Percentiles rank a stretch among this genome's conserved stretches.
Evolutionary conservation across 495 filamentous ascomycete species (phyloP).

Genomic region (Lophiotrema nucula): DNA sequence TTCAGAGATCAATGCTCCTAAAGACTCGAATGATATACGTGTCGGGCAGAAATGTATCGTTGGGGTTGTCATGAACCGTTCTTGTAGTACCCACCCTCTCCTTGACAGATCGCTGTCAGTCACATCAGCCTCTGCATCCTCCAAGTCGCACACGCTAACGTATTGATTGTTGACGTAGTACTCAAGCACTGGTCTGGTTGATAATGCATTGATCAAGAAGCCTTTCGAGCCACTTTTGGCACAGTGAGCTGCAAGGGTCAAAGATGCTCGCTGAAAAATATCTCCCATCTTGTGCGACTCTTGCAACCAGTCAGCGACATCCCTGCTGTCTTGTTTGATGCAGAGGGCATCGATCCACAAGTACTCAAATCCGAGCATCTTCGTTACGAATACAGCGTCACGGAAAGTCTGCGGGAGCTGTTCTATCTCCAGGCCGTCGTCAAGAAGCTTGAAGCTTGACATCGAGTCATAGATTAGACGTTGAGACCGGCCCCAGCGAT

Average conservation of each 20-base stretch:
- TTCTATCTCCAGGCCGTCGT: not conserved
- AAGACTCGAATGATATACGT: too few species aligned
- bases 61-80: too few species aligned
- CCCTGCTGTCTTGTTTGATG: slow-evolving; percentile 29
- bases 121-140: too few species aligned
- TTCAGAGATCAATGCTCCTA: too few species aligned
- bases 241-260: slow-evolving; percentile 10
- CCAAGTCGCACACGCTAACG: not conserved
- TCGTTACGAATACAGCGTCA: slow-evolving; percentile 15
- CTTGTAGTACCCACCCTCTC: too few species aligned
- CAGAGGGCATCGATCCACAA: slow-evolving; percentile 33
- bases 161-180: not conserved
- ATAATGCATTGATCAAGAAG: slow-evolving; percentile 1
- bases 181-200: not conserved
- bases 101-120: too few species aligned
- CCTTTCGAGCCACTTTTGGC: slow-evolving; percentile 8
- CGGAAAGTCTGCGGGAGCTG: slow-evolving; percentile 21
- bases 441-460: not conserved
- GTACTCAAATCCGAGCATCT: slow-evolving; percentile 9
- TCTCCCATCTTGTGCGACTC: slow-evolving; percentile 19
- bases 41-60: too few species aligned
- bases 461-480: not conserved
- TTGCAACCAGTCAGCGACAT: slow-evolving; percentile 9
- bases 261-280: slow-evolving; percentile 9
- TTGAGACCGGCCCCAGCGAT: slow-evolving; percentile 19